Conservation (phyloP, 2,329 filamentous ascomycete genomes). For the Laburnicola sp. region DNA sequence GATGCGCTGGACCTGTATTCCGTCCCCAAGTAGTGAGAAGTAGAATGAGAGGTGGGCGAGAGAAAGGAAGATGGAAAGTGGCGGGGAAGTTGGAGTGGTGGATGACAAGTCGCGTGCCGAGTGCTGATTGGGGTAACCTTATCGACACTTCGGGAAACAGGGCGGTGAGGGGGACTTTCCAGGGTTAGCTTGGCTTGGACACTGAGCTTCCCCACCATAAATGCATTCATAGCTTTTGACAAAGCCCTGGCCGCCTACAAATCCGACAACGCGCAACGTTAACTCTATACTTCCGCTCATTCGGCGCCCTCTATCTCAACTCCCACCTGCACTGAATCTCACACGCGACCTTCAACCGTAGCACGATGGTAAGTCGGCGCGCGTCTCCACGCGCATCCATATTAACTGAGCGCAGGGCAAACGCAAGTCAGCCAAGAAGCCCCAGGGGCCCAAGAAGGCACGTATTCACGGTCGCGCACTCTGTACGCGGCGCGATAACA, state of each 20-base stretch:
- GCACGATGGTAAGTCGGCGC: slow-evolving; percentile 27
- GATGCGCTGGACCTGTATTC: not conserved
- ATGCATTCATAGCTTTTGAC: not conserved
- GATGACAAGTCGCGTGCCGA: slow-evolving; percentile 29
- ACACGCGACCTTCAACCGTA: not conserved
- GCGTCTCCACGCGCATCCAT: slow-evolving; percentile 18
- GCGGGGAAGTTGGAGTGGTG: slow-evolving; percentile 19
- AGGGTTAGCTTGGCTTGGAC: slow-evolving; percentile 18
- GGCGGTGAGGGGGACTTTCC: slow-evolving; percentile 14
- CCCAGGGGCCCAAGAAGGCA: slow-evolving; percentile 81
- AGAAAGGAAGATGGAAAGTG: slow-evolving; percentile 13
- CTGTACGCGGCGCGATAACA: slow-evolving; percentile 16
- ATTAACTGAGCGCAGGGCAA: slow-evolving; percentile 65
- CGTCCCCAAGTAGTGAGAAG: not conserved
- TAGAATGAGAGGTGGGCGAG: not conserved
- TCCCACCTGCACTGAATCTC: not conserved
- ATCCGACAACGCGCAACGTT: too few species aligned
- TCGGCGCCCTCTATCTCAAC: not conserved
- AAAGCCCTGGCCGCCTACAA: not conserved
- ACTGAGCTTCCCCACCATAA: slow-evolving; percentile 23
- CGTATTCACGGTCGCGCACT: slow-evolving; percentile 18
- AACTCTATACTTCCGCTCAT: too few species aligned
- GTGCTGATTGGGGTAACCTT: slow-evolving; percentile 28
- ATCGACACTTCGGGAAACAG: slow-evolving; percentile 37
- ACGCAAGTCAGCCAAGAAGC: slow-evolving; percentile 84